Evolutionary conservation across 768 basidiomycete genomes (phyloP).

Genomic region (Trametes gibbosa): DNA sequence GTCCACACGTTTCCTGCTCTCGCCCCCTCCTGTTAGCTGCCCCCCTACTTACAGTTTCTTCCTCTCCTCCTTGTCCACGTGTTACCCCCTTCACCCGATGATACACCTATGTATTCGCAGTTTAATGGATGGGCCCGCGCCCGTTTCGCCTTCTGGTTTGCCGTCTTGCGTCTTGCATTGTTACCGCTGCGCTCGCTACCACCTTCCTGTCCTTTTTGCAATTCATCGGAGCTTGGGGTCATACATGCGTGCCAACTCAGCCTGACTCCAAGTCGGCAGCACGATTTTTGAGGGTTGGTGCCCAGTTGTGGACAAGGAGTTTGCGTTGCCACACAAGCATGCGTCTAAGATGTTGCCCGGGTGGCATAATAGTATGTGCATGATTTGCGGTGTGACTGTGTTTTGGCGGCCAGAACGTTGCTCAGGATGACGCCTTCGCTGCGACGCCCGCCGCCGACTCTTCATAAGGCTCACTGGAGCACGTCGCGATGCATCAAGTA

Average conservation of each 20-base stretch:
- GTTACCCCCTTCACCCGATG: constrained; percentile 25
- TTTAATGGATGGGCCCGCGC: constrained; percentile 28
- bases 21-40: constrained; percentile 3
- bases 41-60: constrained; percentile 14
- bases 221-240: constrained; percentile 13
- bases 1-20: constrained; percentile 27
- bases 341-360: too few relatives aligned
- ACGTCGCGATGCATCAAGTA: background rate
- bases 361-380: too few relatives aligned
- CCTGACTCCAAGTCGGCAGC: too few relatives aligned
- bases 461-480: constrained; percentile 1
- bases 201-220: constrained; percentile 17
- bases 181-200: constrained; percentile 9
- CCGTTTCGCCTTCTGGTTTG: constrained; percentile 10
- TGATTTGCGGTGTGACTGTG: background rate
- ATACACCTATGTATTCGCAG: constrained; percentile 30
- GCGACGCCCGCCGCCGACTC: background rate
- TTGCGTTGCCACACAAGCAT: too few relatives aligned
- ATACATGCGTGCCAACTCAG: too few relatives aligned
- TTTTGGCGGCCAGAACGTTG: constrained; percentile 7
- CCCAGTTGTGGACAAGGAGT: background rate
- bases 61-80: constrained; percentile 16
- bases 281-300: too few relatives aligned
- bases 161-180: constrained; percentile 10
- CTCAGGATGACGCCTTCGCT: constrained; percentile 28